Percentiles rank a stretch among this genome's conserved stretches.
Evolutionary conservation across 1,284 basidiomycete species (phyloP).

Genomic region (Apiotrichum siamense): DNA sequence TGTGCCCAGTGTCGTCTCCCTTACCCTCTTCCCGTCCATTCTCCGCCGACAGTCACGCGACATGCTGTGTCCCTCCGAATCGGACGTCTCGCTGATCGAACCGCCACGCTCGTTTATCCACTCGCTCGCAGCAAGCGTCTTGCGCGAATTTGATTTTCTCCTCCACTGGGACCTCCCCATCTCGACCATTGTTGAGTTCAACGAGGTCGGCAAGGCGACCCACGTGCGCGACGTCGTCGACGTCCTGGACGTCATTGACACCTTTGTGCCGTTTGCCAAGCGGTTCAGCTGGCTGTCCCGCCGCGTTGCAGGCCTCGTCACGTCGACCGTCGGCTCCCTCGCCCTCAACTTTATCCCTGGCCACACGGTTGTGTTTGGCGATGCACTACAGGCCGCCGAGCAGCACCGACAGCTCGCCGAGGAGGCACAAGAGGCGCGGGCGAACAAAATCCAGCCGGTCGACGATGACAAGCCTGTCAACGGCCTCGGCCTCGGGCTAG

Average conservation of each 20-base stretch:
- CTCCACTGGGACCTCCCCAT: conserved; percentile 40
- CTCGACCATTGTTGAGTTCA: conserved; percentile 44
- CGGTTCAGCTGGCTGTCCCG: conserved; percentile 31
- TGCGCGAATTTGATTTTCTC: conserved; percentile 29
- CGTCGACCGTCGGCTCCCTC: conserved; percentile 24
- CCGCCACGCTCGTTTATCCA: conserved; percentile 18
- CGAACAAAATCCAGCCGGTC: conserved; percentile 2
- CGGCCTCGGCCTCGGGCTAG: neutral
- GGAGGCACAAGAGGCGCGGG: neutral
- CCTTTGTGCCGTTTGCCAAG: conserved; percentile 44
- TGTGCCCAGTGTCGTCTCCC: conserved; percentile 33
- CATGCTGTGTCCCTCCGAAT: conserved; percentile 4
- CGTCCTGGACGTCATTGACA: conserved; percentile 40
- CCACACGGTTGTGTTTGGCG: conserved; percentile 13
- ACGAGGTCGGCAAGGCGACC: conserved; percentile 44
- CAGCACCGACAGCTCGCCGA: neutral
- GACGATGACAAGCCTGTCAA: neutral
- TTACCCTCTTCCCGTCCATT: conserved; percentile 34
- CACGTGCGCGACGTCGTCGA: conserved; percentile 43
- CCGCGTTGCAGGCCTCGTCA: conserved; percentile 29
- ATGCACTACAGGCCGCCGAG: conserved; percentile 6
- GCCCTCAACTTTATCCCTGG: conserved; percentile 19
- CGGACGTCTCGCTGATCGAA: conserved; percentile 6
- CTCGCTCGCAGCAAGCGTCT: conserved; percentile 19
- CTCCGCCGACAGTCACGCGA: conserved; percentile 5